Percentiles rank a stretch among this genome's conserved stretches.
Conservation (phyloP, 2,329 filamentous ascomycete genomes). For the Aspergillus proliferans region DNA sequence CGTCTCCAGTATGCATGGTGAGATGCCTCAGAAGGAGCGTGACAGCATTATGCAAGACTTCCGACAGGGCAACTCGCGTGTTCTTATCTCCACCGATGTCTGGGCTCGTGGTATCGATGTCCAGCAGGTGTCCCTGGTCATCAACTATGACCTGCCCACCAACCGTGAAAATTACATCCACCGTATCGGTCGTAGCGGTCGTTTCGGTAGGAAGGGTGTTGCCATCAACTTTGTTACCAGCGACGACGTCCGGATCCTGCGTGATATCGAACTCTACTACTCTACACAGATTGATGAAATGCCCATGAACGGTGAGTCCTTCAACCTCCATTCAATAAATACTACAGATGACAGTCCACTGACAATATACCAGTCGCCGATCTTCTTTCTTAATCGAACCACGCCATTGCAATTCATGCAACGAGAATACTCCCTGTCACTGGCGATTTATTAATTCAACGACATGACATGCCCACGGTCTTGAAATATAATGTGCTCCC, state of each 20-base stretch:
- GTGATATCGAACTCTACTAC: conserved; percentile 96
- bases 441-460: too few relatives aligned
- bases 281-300: conserved; percentile 97
- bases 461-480: neutral
- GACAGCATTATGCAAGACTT: conserved; percentile 99
- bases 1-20: conserved; percentile 96
- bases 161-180: conserved; percentile 99
- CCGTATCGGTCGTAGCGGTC: conserved; percentile 88
- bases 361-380: conserved; percentile 25
- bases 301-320: conserved; percentile 84
- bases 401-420: neutral
- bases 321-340: conserved; percentile 11
- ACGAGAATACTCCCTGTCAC: too few relatives aligned
- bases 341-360: conserved; percentile 1
- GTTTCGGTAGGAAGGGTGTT: conserved; percentile 96
- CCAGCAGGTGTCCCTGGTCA: conserved; percentile 94
- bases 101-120: conserved; percentile 99
- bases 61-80: conserved; percentile 89
- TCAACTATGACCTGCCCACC: conserved; percentile 97
- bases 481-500: neutral
- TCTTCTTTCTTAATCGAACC: conserved; percentile 28
- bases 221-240: conserved; percentile 99
- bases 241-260: conserved; percentile 93
- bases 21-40: conserved; percentile 97
- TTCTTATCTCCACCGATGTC: conserved; percentile 94